A percentile compares a stretch with the other conserved stretches of the same genome.
These are phyloP conservation scores for Polygonum maritimum DNA, from an alignment of 148 eudicot genomes.

Conservation along the genomic window DNA sequence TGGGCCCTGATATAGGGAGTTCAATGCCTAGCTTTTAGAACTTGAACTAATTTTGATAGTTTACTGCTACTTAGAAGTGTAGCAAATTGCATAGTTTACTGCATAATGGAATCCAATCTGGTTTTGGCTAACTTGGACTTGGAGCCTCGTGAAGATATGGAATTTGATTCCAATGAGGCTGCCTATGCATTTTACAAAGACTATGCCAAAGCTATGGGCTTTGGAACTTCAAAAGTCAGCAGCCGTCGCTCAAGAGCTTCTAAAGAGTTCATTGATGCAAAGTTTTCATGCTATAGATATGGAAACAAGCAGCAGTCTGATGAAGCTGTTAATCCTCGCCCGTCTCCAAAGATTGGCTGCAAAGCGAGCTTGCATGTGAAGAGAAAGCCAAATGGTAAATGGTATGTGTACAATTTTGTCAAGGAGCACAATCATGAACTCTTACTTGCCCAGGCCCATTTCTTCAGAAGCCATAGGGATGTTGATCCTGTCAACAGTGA, in stretches of 20 bases:
- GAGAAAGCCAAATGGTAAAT: slow-evolving; percentile 50
- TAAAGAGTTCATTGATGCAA: slow-evolving; percentile 63
- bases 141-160: slow-evolving; percentile 43
- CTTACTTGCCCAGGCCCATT: slow-evolving; percentile 55
- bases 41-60: background rate
- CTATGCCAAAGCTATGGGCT: slow-evolving; percentile 55
- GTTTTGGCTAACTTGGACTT: slow-evolving; percentile 20
- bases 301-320: slow-evolving; percentile 68
- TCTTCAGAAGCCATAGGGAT: slow-evolving; percentile 55
- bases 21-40: background rate
- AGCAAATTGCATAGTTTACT: background rate
- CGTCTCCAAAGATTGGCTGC: slow-evolving; percentile 74
- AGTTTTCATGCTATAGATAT: slow-evolving; percentile 61
- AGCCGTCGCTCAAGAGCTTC: slow-evolving; percentile 66
- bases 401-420: slow-evolving; percentile 52
- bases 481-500: slow-evolving; percentile 43
- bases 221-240: slow-evolving; percentile 66
- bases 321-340: slow-evolving; percentile 65
- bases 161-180: slow-evolving; percentile 53
- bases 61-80: background rate
- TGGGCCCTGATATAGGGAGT: background rate
- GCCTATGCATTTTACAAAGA: slow-evolving; percentile 61
- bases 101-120: slow-evolving; percentile 26
- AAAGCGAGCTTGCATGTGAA: slow-evolving; percentile 72
- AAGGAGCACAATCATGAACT: slow-evolving; percentile 73